Evolutionary conservation across 2,329 filamentous ascomycete species (phyloP), one percentile per base, ranked within the genome.

Genomic region (Fusarium burgessii): DNA sequence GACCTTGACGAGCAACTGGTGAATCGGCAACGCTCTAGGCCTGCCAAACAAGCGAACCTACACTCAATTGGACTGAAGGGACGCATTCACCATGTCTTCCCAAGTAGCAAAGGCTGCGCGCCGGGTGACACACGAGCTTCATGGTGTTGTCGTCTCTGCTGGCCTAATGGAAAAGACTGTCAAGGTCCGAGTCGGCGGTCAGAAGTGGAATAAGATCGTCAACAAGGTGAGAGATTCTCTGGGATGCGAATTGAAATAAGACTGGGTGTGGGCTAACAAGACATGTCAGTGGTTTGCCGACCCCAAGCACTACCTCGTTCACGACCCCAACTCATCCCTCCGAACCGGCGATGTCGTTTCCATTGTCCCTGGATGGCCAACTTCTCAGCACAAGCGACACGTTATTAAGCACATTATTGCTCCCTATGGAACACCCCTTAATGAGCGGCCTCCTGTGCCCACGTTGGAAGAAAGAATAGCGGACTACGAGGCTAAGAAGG

Each of bases 131-230:
- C 84, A 85, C 65, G 85, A 89, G 76, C 78, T 89, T 62, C 85
- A 86, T 66, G 92, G 92, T 68, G 89, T 95, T 42, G 93, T 95
- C 27, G 88, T 95, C 52, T 93, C 92, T 43, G 90, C 92, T 10
- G 93, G 93, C 23, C 86, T 91, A 64, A 94, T 94, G 91, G 82
- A 89, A 64, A 93, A 91, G 81, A 94, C 92, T 5, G 92, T 94
- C 62, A 94, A 93, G 81, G 93, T 95, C 68, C 88, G 90, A 72
- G 86, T 95, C 17, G 90, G 91, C 55, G 88, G 86, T 17, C 88
- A 90, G 78, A 87, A 89, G 78, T 95, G 91, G 91, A 92, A 95
- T 78, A 87, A 86, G 64, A 85, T 87, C 68, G 87, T 95, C 58
- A 86, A 90, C 78, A 95, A 95, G 86, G 92, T 93, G 79, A 58